Evolutionary conservation across 2,329 filamentous ascomycete species (phyloP).

Genomic region (Curvularia verruculosa): DNA sequence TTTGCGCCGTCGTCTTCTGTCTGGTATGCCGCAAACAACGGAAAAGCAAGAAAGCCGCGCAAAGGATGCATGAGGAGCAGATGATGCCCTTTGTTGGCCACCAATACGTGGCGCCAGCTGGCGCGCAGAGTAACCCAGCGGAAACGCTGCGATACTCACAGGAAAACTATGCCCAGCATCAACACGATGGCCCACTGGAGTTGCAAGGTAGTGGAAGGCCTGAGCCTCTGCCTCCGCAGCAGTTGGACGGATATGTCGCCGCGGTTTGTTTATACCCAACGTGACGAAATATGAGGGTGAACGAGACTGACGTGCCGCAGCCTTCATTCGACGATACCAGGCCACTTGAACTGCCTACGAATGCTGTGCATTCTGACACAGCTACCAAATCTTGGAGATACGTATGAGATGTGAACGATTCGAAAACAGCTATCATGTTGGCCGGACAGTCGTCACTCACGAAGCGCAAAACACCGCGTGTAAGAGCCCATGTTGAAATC

Average conservation of each 20-base stretch:
- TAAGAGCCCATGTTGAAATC: background rate
- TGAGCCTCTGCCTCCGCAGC: slow-evolving; percentile 1
- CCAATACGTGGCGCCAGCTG: slow-evolving; percentile 3
- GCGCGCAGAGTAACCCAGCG: background rate
- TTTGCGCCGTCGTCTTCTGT: slow-evolving; percentile 12
- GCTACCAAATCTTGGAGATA: background rate
- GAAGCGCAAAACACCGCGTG: background rate
- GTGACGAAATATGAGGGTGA: too few species aligned
- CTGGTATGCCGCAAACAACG: slow-evolving; percentile 19
- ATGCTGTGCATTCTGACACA: background rate
- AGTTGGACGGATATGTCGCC: slow-evolving; percentile 17
- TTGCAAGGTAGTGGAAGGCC: slow-evolving; percentile 11
- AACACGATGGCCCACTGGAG: slow-evolving; percentile 14
- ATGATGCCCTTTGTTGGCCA: slow-evolving; percentile 3
- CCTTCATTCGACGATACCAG: slow-evolving; percentile 9
- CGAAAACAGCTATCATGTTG: background rate
- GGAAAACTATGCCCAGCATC: background rate
- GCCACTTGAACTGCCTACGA: slow-evolving; percentile 20
- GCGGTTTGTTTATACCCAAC: slow-evolving; percentile 1
- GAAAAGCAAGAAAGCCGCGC: slow-evolving; percentile 8
- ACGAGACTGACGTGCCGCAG: slow-evolving; percentile 5
- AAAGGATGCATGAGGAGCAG: slow-evolving; percentile 18
- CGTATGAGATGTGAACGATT: background rate
- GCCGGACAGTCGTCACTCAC: background rate
- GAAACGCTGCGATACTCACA: background rate